These are phyloP conservation scores for Baudoinia panamericana DNA, from an alignment of 495 filamentous ascomycete genomes.

Conservation along the genomic window DNA sequence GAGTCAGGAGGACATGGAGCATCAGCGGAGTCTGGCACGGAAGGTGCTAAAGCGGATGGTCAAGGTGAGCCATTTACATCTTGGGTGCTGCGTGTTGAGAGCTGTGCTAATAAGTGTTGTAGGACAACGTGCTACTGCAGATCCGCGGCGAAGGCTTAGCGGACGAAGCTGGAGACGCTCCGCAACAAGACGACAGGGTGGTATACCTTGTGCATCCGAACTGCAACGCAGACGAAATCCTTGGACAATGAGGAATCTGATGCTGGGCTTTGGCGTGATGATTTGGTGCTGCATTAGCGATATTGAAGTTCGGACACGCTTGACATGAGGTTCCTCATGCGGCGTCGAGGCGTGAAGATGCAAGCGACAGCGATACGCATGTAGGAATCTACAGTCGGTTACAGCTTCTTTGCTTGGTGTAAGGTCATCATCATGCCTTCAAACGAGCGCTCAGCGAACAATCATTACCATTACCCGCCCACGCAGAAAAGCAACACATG, in stretches of 20 bases:
- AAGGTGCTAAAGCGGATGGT: conserved; percentile 95
- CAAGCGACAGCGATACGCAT: conserved; percentile 1
- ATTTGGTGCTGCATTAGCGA: no score
- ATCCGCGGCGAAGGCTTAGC: conserved; percentile 74
- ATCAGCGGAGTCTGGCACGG: conserved; percentile 59
- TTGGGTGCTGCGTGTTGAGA: neutral
- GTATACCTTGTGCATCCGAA: conserved; percentile 94
- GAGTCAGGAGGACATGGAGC: conserved; percentile 63
- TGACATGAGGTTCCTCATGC: no score
- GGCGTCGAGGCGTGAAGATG: no score
- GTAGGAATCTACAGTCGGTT: no score
- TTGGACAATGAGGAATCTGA: no score
- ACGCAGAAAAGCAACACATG: no score
- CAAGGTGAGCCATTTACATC: conserved; percentile 50
- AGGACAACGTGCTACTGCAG: conserved; percentile 89
- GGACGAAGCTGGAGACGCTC: conserved; percentile 39
- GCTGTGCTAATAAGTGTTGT: conserved; percentile 8
- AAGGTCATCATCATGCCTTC: neutral
- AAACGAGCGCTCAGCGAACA: conserved; percentile 2
- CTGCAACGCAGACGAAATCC: conserved; percentile 33
- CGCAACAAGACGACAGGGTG: conserved; percentile 40
- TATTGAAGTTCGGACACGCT: neutral
- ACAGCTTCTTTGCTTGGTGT: no score
- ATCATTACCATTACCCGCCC: conserved; percentile 8
- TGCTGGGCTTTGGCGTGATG: no score